Evolutionary conservation across 805 yeast genomes (phyloP), one percentile per base, ranked within the genome.

Genomic region (Pichia rugopelliculosa): DNA sequence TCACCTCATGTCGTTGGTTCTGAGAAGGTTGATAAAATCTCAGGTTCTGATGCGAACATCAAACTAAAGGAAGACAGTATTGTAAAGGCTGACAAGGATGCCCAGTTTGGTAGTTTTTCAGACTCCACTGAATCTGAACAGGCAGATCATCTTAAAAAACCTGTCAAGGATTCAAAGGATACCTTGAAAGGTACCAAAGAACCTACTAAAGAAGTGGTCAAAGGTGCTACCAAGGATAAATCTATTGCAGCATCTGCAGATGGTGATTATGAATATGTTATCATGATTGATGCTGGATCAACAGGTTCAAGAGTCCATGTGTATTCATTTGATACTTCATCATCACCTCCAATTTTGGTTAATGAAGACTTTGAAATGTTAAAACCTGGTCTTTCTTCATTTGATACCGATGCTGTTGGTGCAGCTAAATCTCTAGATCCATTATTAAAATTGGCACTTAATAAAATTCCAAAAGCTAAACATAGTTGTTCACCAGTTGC

Each of bases 201-300:
- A 30, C n/a, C 34, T n/a, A 30, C 8, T 25, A 34, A 46, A 26
- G 46, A 9, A 30, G 33, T 27, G 34, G 38, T 36, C 7, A 18
- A 30, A 6, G 21, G 18, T 11, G 13, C 36, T 10, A 23, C 30
- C 7, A 23, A 12, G 13, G 41, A 15, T 6, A 21, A 23, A n/a
- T 27, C 39, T 2, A 13, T 33, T 12, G 42, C 27, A 12, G 25
- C 40, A 30, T 49, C 26, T 18, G 34, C 44, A 13, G 27, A 37
- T 9, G 40, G 33, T 7, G 48, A 69, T 41, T 67, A 77, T 33
- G 84, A 85, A 60, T 91, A 75, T 57, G 97, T 90, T 26, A 77
- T 93, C 22, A 89, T 93, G 96, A 73, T 93, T 48, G 99, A 93
- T 71, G 99, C 99, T 8, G 99, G 99, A 9, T 90, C 98, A 1